Conservation (phyloP, 148 eudicot genomes). For the Rhododendron vialii region DNA sequence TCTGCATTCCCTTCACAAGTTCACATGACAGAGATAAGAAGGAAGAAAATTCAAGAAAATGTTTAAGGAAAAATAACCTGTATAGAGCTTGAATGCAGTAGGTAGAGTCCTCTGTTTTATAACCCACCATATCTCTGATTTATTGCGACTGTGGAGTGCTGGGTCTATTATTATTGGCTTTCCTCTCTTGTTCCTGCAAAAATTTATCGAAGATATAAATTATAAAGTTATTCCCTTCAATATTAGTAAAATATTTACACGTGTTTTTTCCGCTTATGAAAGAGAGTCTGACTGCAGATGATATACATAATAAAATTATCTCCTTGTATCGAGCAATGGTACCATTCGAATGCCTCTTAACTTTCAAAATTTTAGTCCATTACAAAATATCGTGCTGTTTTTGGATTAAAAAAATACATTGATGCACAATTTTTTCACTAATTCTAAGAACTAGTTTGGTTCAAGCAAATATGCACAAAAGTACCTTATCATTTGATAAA, state of each 20-base stretch:
- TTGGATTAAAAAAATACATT: not conserved
- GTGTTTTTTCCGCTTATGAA: too few relatives aligned
- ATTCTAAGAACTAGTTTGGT: not conserved
- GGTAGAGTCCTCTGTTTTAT: slow-evolving; percentile 87
- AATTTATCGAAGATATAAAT: not conserved
- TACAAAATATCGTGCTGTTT: not conserved
- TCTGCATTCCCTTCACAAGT: not conserved
- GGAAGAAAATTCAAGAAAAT: not conserved
- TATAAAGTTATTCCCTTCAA: too few relatives aligned
- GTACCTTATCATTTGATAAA: too few relatives aligned
- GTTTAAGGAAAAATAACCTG: not conserved
- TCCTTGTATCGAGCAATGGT: too few relatives aligned
- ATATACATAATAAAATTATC: too few relatives aligned
- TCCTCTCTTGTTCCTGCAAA: slow-evolving; percentile 51
- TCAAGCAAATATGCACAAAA: not conserved
- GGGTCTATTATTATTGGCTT: slow-evolving; percentile 91
- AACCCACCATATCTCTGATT: slow-evolving; percentile 92
- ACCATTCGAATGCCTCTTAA: too few relatives aligned
- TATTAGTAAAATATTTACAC: too few relatives aligned
- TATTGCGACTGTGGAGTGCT: slow-evolving; percentile 64
- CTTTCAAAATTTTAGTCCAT: too few relatives aligned
- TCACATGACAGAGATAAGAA: not conserved
- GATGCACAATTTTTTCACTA: too few relatives aligned
- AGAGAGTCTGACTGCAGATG: too few relatives aligned
- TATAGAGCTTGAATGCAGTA: not conserved